Evolutionary conservation across 768 basidiomycete species (phyloP).

Genomic region (Mycena galopus): DNA sequence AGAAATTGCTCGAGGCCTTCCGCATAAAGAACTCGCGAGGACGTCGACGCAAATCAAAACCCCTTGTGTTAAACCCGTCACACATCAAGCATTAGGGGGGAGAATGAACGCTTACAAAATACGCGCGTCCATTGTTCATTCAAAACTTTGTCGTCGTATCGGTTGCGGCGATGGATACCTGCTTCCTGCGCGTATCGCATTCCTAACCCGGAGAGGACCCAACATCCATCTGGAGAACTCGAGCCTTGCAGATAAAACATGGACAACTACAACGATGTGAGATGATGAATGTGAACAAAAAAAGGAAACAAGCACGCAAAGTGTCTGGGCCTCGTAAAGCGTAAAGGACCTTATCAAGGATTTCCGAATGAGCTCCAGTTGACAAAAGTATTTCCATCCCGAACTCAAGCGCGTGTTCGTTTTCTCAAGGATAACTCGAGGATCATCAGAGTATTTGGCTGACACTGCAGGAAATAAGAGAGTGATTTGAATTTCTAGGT

Average conservation of each 20-base stretch:
- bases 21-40: constrained; percentile 55
- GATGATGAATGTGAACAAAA: neutral
- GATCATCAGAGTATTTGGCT: constrained; percentile 57
- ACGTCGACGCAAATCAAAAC: constrained; percentile 39
- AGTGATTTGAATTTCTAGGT: too few relatives aligned
- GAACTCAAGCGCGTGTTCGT: constrained; percentile 51
- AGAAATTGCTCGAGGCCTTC: constrained; percentile 69
- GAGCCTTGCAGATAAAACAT: constrained; percentile 58
- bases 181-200: constrained; percentile 72
- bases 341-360: constrained; percentile 61
- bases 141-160: constrained; percentile 44
- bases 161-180: constrained; percentile 62
- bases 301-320: constrained; percentile 49
- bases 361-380: constrained; percentile 64
- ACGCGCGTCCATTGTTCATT: constrained; percentile 70
- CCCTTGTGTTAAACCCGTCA: constrained; percentile 17
- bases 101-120: constrained; percentile 53
- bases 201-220: constrained; percentile 68
- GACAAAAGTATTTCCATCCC: constrained; percentile 61
- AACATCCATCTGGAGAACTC: constrained; percentile 60
- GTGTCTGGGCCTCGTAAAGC: constrained; percentile 70
- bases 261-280: constrained; percentile 47
- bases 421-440: constrained; percentile 44
- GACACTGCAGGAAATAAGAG: too few relatives aligned
- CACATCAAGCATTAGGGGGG: neutral